Conservation (phyloP, 2,329 filamentous ascomycete genomes). For the Fonsecaea nubica region DNA sequence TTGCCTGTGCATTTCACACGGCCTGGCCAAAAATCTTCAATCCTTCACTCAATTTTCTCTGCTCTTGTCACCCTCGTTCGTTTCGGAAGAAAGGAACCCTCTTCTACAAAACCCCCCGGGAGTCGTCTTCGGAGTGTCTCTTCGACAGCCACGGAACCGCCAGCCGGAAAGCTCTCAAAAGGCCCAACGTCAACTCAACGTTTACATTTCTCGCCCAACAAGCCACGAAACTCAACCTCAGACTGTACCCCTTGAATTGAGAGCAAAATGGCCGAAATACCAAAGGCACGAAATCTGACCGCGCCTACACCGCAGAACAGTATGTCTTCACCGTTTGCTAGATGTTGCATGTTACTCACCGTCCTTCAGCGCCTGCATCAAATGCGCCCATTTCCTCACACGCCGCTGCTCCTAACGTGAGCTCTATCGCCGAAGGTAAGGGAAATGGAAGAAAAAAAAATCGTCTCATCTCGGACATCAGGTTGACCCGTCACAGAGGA, state of each 20-base stretch:
- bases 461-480: background rate
- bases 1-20: slow-evolving; percentile 1
- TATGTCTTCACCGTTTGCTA: slow-evolving; percentile 14
- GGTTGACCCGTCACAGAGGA: slow-evolving; percentile 69
- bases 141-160: background rate
- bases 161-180: slow-evolving; percentile 3
- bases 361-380: slow-evolving; percentile 67
- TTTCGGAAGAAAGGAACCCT: background rate
- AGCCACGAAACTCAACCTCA: background rate
- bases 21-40: slow-evolving; percentile 7
- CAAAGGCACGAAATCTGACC: slow-evolving; percentile 34
- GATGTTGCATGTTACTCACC: slow-evolving; percentile 24
- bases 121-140: background rate
- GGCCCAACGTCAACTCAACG: slow-evolving; percentile 3
- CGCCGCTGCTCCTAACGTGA: slow-evolving; percentile 90
- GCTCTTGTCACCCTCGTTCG: slow-evolving; percentile 7
- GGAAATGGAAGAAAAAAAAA: background rate
- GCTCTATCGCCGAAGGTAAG: slow-evolving; percentile 95
- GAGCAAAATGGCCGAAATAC: slow-evolving; percentile 17
- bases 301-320: slow-evolving; percentile 85
- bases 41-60: slow-evolving; percentile 1
- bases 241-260: background rate
- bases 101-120: background rate
- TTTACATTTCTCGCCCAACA: slow-evolving; percentile 3
- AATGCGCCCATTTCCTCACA: slow-evolving; percentile 97